Evolutionary conservation across 306 rosid species (phyloP), one percentile per base, ranked within the genome.

Genomic region (Erythrophleum fordii): DNA sequence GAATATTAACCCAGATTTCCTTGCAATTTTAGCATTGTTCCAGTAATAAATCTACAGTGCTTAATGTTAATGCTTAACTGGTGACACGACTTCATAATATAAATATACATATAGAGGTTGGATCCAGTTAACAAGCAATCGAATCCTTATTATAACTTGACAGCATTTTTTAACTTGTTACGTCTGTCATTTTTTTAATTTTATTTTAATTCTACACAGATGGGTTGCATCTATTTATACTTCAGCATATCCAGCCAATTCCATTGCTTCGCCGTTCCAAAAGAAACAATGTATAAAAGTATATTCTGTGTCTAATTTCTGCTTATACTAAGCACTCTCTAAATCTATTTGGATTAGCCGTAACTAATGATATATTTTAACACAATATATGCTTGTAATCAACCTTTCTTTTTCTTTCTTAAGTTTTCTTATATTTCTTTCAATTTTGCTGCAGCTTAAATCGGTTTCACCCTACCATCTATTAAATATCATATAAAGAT

Each of bases 181-280:
- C 35, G 10, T 25, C 9, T 26, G 68, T 64, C 59, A 61, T 6
- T 4, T 49, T 39, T 20, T 79, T 31, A n/a, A n/a, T n/a, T n/a
- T n/a, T n/a, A n/a, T n/a, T n/a, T n/a, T n/a, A n/a, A 42, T 12
- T 42, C 52, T 22, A 59, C 62, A 72, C 16, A 17, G 60, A 52
- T 20, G 25, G 60, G 44, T 72, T 72, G 65, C 64, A 49, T 25
- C 45, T 58, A 25, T 64, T 35, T 61, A 16, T 22, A 37, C 41
- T 48, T 46, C 3, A 77, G 70, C 75, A 49, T 62, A 77, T 81
- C 14, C 60, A n/a, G 17, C 11, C 34, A 34, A 6, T 53, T 65
- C 51, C 78, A 55, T 34, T 31, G 8, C 56, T 51, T 51, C 34
- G 22, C 11, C 11, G 77, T 45, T 23, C 80, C 52, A 45, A 11